Evolutionary conservation across 805 yeast species (phyloP), one percentile per base, ranked within the genome.

Genomic region (Wickerhamomyces kurtzmanii): DNA sequence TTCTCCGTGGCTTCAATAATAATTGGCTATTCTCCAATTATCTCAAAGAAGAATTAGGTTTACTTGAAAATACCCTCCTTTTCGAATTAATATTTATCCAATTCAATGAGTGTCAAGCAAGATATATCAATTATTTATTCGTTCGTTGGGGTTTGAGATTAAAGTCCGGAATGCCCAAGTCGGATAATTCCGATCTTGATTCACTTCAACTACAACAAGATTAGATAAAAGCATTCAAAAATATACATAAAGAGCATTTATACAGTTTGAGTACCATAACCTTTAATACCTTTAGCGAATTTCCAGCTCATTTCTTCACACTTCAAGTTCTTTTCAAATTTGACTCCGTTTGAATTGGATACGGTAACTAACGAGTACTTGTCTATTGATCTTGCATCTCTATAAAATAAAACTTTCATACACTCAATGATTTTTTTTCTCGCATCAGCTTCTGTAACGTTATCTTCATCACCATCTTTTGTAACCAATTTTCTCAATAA

Each of bases 341-440:
- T 62, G 40, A 82, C 69, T 23, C 75, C 75, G 24, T 65, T 65
- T 24, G 69, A 71, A 33, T 72, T 70, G 29, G 75, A 77, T 33
- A 91, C 65, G 12, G 85, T 73, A 9, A 89, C 87, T 42, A 89
- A 51, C 0, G 89, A 68, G 56, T 80, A 91, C 48, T 77, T 80
- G 52, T 91, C 94, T 36, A 82, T 59, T 12, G 96, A 83, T 47
- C 98, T 75, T 3, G 96, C 97, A 53, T 91, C 99, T 55, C 99
- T 74, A 64, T 91, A 91, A 55, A 77, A 91, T 39, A 91, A 67
- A 11, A 91, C 94, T 57, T 83, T 85, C 96, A 91, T 86, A 45
- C 89, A 74, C 49, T 87, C 84, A 45, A 71, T 68, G 22, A 91
- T 65, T n/a, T 80, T 74, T 26, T 68, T 65, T 34, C 79, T 68